Base-by-base conservation (phyloP, 2,329 filamentous ascomycete genomes). In the Penicillium italicum region DNA sequence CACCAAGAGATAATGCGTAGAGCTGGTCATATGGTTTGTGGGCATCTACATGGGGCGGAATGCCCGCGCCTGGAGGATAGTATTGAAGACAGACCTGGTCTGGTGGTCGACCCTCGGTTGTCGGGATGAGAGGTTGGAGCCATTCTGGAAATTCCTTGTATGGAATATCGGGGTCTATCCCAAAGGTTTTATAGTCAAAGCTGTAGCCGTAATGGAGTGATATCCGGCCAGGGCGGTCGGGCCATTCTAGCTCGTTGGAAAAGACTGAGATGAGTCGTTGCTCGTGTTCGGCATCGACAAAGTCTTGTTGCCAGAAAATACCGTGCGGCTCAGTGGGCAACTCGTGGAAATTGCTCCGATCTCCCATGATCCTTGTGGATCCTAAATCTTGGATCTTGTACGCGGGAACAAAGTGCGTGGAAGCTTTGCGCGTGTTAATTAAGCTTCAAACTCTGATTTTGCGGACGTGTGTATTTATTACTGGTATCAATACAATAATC, bases 51-150 rank as follows among this genome's bases (percentile, higher is more conserved):
- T 85, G 83, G 0, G 83, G 83, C 10, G 83, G 83, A 61, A 85
- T 85, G 1, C 83, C 83, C 0, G 79, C 74, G 6, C 83, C 83
- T 0, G 82, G 82, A 0, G 83, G 80, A 63, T 85, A 85, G 65
- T 84, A 79, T 69, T 85, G 82, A 16, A 84, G 70, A 60, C 82
- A 85, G 60, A 85, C 81, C 64, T 85, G 83, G 49, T 84, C 81
- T 0, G 81, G 81, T 0, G 73, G 74, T 0, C 77, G 73, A 1
- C 59, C 59, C 55, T 81, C 79, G 0, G 73, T 69, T 2, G 65
- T 68, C 0, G 81, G 77, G 4, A 83, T 72, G 1, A 83, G 69
- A 0, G 79, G 78, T 3, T 68, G 56, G 0, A 84, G 72, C 80
- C 81, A 83, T 1, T 70, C 72, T 0, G 81, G 81, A 26, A 83